Percentiles rank a stretch among this genome's conserved stretches.
Conservation (phyloP, 805 yeast genomes). For the Candida endomychidarum region DNA sequence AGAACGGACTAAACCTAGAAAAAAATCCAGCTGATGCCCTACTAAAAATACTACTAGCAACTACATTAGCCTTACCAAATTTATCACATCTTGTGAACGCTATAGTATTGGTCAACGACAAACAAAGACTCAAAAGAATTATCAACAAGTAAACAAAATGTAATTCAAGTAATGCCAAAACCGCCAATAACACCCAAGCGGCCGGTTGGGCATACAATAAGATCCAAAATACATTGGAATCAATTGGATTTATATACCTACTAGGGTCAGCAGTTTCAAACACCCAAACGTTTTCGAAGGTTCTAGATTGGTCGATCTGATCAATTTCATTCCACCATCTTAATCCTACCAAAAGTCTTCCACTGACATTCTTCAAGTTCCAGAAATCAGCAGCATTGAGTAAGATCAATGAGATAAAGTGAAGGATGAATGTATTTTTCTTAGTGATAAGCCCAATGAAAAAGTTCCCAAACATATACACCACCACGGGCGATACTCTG, state of each 20-base stretch:
- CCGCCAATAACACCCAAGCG: conserved; percentile 70
- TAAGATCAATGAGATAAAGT: conserved; percentile 76
- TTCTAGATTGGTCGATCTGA: conserved; percentile 48
- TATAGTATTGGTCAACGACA: conserved; percentile 79
- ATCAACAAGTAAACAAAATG: conserved; percentile 66
- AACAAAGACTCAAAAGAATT: conserved; percentile 63
- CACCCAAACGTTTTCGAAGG: conserved; percentile 72
- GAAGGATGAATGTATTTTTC: conserved; percentile 58
- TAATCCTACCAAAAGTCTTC: conserved; percentile 84
- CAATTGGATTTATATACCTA: conserved; percentile 81
- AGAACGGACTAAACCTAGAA: conserved; percentile 47
- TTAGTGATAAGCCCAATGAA: conserved; percentile 48
- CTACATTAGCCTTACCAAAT: conserved; percentile 77
- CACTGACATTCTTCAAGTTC: conserved; percentile 89
- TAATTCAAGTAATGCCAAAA: conserved; percentile 76
- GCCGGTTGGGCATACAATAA: conserved; percentile 73
- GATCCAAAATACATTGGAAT: conserved; percentile 85
- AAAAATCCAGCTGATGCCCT: conserved; percentile 49
- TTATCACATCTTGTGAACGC: conserved; percentile 93
- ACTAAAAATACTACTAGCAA: conserved; percentile 60
- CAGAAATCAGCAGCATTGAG: conserved; percentile 88
- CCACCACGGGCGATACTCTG: conserved; percentile 60
- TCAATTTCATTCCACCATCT: conserved; percentile 93
- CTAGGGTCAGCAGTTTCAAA: conserved; percentile 80
- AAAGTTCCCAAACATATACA: conserved; percentile 69